Evolutionary conservation across 2,329 filamentous ascomycete species (phyloP).

Genomic region (Trichoderma endophyticum): DNA sequence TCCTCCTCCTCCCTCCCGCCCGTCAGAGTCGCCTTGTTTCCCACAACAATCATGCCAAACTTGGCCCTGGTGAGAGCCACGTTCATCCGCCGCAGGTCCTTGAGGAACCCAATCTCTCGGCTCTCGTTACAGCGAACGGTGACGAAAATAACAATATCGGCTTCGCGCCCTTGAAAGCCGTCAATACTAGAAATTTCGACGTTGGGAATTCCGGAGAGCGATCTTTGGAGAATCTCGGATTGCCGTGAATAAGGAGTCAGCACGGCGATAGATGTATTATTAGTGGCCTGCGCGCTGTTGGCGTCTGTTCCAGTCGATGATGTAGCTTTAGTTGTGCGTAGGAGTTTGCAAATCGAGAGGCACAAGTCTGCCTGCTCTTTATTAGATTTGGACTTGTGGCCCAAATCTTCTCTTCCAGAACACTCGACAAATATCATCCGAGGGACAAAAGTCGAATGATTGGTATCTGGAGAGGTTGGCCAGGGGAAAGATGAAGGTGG

Average conservation of each 20-base stretch:
- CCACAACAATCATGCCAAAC: slow-evolving; percentile 34
- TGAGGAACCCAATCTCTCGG: slow-evolving; percentile 39
- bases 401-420: slow-evolving; percentile 34
- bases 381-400: slow-evolving; percentile 39
- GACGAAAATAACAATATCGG: slow-evolving; percentile 42
- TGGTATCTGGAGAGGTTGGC: slow-evolving; percentile 21
- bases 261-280: slow-evolving; percentile 31
- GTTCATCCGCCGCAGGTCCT: slow-evolving; percentile 40
- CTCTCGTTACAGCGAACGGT: slow-evolving; percentile 41
- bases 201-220: slow-evolving; percentile 24
- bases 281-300: not conserved
- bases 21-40: slow-evolving; percentile 30
- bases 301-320: not conserved
- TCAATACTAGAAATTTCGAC: slow-evolving; percentile 42
- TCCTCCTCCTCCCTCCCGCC: slow-evolving; percentile 12
- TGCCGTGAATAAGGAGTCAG: slow-evolving; percentile 42
- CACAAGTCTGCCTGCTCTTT: slow-evolving; percentile 37
- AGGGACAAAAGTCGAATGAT: not conserved
- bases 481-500: slow-evolving; percentile 20
- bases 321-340: slow-evolving; percentile 18
- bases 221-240: slow-evolving; percentile 30
- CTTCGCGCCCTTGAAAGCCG: slow-evolving; percentile 42
- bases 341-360: slow-evolving; percentile 31
- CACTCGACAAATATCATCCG: slow-evolving; percentile 38
- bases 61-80: slow-evolving; percentile 39